Conservation (phyloP, 1,284 basidiomycete genomes). For the Cutaneotrichosporon arboriforme region DNA sequence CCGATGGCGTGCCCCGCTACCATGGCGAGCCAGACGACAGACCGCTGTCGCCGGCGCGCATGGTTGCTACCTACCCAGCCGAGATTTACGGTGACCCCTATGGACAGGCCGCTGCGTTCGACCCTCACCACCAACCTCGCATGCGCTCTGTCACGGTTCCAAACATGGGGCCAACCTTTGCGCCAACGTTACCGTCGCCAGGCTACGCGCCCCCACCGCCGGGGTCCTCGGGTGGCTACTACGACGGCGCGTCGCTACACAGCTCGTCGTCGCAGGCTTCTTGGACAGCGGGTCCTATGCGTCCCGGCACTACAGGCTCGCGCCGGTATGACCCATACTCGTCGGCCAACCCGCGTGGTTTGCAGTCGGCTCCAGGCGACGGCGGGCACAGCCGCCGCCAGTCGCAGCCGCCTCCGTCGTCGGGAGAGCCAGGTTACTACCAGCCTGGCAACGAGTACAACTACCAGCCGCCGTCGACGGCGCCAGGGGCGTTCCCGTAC, state of each 20-base stretch:
- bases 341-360: not conserved
- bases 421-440: constrained; percentile 4
- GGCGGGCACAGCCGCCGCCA: constrained; percentile 13
- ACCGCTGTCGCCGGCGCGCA: constrained; percentile 10
- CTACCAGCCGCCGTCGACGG: constrained; percentile 21
- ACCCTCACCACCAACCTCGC: constrained; percentile 13
- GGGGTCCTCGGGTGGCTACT: constrained; percentile 8
- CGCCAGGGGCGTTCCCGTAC: constrained; percentile 16
- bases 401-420: constrained; percentile 13
- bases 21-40: constrained; percentile 31
- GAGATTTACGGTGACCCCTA: constrained; percentile 16
- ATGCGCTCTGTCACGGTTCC: constrained; percentile 14
- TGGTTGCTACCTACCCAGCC: constrained; percentile 1
- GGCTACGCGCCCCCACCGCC: constrained; percentile 8
- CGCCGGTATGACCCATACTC: constrained; percentile 18
- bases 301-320: constrained; percentile 6
- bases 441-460: constrained; percentile 14
- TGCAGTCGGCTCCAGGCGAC: not conserved
- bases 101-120: constrained; percentile 4
- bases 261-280: constrained; percentile 1
- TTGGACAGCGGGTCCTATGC: constrained; percentile 7
- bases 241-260: constrained; percentile 7
- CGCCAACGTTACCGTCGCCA: constrained; percentile 1
- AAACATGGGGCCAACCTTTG: not conserved
- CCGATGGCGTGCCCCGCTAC: constrained; percentile 75